Percentiles rank a stretch among this genome's conserved stretches.
Conservation (phyloP, 1,284 basidiomycete species). For the Moesziomyces sp. region DNA sequence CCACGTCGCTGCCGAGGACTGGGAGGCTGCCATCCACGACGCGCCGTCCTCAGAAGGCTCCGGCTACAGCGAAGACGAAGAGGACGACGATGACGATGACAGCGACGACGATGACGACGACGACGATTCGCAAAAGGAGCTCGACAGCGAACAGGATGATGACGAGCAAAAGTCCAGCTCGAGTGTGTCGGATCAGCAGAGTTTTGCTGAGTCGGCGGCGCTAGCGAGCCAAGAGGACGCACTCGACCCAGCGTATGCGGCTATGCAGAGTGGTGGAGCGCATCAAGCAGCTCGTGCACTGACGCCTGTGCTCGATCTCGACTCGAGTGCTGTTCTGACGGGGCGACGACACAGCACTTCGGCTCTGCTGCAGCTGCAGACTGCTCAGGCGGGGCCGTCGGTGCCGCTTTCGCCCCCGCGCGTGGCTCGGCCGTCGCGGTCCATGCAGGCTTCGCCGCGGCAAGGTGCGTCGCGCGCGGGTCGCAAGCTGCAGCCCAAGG, state of each 20-base stretch:
- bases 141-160: constrained; percentile 5
- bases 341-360: no score
- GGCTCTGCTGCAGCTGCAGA: no score
- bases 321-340: no score
- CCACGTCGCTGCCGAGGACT: background rate
- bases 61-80: constrained; percentile 51
- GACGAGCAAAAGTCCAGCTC: constrained; percentile 8
- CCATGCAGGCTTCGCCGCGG: constrained; percentile 16
- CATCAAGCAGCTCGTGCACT: no score
- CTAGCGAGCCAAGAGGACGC: constrained; percentile 11
- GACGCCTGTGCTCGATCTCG: no score
- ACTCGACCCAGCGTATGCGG: no score
- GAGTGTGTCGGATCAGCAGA: constrained; percentile 12
- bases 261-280: no score
- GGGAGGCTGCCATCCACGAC: constrained; percentile 4
- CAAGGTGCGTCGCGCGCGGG: constrained; percentile 2
- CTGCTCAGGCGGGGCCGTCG: no score
- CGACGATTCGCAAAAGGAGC: constrained; percentile 2
- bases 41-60: constrained; percentile 26
- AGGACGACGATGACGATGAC: constrained; percentile 24
- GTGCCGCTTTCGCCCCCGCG: constrained; percentile 3
- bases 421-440: background rate
- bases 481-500: constrained; percentile 25
- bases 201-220: constrained; percentile 8
- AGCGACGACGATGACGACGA: constrained; percentile 14